Conservation (phyloP, 805 yeast genomes). For the Sungouiozyma ichnusensis region DNA sequence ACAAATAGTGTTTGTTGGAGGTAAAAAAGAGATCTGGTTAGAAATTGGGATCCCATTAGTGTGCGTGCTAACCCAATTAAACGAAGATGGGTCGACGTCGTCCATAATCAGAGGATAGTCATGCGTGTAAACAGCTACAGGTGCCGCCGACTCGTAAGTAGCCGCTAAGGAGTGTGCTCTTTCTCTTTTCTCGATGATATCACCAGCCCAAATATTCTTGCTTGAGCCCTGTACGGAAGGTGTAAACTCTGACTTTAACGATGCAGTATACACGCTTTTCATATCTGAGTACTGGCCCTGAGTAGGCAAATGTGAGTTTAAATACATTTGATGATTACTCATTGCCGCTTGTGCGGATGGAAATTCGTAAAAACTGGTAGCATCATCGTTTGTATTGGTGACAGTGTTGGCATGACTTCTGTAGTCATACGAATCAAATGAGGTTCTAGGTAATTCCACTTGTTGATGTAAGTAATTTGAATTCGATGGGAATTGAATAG, state of each 20-base stretch:
- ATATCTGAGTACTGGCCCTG: background rate
- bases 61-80: slow-evolving; percentile 58
- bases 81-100: slow-evolving; percentile 46
- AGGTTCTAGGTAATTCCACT: background rate
- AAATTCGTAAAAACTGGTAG: background rate
- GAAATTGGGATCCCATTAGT: slow-evolving; percentile 57
- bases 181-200: slow-evolving; percentile 1
- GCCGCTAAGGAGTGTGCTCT: slow-evolving; percentile 11
- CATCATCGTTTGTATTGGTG: background rate
- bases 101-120: slow-evolving; percentile 38
- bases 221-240: background rate
- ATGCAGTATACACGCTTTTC: background rate
- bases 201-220: background rate
- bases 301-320: background rate
- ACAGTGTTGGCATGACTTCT: background rate
- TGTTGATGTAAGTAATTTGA: background rate
- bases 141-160: background rate
- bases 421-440: background rate
- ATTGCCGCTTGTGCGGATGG: background rate
- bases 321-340: background rate
- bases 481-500: background rate
- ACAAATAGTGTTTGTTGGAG: slow-evolving; percentile 70
- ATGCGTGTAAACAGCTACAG: background rate
- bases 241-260: background rate
- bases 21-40: slow-evolving; percentile 52